Base-by-base conservation (phyloP, 768 basidiomycete species). In the Pholiota molesta region DNA sequence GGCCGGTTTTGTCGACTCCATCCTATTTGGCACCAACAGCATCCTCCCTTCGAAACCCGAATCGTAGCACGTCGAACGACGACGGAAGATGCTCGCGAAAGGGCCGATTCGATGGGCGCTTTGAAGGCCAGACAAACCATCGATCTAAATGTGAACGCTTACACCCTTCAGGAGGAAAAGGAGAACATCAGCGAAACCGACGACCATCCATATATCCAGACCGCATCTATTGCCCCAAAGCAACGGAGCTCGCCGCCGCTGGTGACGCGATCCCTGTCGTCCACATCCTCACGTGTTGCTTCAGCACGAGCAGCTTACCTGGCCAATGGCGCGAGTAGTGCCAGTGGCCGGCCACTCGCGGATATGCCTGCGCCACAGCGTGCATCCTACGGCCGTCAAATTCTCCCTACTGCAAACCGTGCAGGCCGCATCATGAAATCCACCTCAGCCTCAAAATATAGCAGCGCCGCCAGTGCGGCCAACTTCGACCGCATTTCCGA, bases 401-500 rank as follows among this genome's bases (percentile, higher is more conserved):
- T 81, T 57, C 68, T 76, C 42, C 77, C 83, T 1, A 80, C 80
- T 23, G 75, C 79, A 31, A 79, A 69, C 63, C 77, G 84, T 56
- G 77, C 83, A 13, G 83, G 80, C 11, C 78, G 85, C n/a, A 73
- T 84, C 11, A 74, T 83, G 71, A 83, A 84, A 74, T 66, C 77
- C 14, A 67, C 71, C 2, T 73, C 74, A 37, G 65, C 66, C 10
- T 64, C 73, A 14, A 75, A 75, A 61, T 74, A 74, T 59, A 57
- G 65, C 35, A 60, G 55, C 26, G 64, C 71, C 6, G 61, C 68
- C 1, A 51, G 55, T 45, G 59, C 69, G 17, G 66, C 71, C 26
- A 73, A 76, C 29, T 76, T 83, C 53, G 84, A 86, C 65, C 80
- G 82, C 58, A 83, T 86, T 31, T 79, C 78, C 6, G 83, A 83